Evolutionary conservation across 2,329 filamentous ascomycete genomes (phyloP), one percentile per base, ranked within the genome.

Genomic region (Botrytis fragariae): DNA sequence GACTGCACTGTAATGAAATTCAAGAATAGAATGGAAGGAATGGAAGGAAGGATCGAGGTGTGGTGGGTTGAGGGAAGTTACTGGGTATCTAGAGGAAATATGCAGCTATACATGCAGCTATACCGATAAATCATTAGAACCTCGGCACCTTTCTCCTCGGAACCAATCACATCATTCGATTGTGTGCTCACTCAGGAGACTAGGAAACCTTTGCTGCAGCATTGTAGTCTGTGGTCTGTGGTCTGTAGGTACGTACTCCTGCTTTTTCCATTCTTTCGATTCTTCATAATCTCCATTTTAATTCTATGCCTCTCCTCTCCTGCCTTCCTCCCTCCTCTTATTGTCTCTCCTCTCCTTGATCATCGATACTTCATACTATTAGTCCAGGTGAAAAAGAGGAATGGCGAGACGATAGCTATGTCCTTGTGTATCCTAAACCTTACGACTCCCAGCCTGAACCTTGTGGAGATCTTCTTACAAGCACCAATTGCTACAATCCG

Each of bases 381-480:
- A 1, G n/a, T 29, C 59, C 35, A 61, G 37, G 35, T 37, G 25
- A n/a, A 39, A 16, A n/a, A n/a, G 32, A 39, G 37, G 12, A 61
- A 37, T 35, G 35, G 25, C 25, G 20, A 35, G 45, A 37, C 22
- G 29, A 57, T 57, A 29, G 51, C 37, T n/a, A 35, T 67, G 32
- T 67, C 16, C n/a, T 5, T 42, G 32, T 10, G 35, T 51, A 8
- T 18, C 44, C 32, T 35, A 22, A 54, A 54, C 45, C 64, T 20
- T 67, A 39, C 25, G 39, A 32, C 35, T 57, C 16, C 3, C 42
- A 57, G 65, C 65, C 35, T 68, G 48, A 57, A 68, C 48, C 69
- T 35, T 71, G 69, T 71, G 59, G 16, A 65, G 69, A 65, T 71
- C 69, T 39, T n/a, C 51, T 39, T 35, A 22, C 64, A 51, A 29